Evolutionary conservation across 2,329 filamentous ascomycete species (phyloP), one percentile per base, ranked within the genome.

Genomic region (Zopfia rhizophila): DNA sequence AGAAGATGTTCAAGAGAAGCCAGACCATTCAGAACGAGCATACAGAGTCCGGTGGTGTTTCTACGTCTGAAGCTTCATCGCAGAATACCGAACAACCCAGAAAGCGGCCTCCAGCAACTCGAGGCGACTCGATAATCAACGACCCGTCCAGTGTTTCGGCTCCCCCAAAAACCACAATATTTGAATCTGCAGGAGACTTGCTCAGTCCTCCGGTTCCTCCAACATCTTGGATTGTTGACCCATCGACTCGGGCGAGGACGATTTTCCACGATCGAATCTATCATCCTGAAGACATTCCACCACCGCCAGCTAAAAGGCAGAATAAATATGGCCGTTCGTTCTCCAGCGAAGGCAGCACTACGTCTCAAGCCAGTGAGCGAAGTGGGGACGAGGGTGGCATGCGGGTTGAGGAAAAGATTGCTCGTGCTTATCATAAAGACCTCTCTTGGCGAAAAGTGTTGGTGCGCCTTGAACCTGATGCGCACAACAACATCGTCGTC

Each of bases 251-350:
- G 12, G 86, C 91, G 0, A 84, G 91, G 33, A 93, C 93, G 1
- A 99, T 99, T 49, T 97, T 97, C 72, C 94, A 99, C 70, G 94
- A 99, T 69, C 87, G 94, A 8, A 84, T 99, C 12, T 99, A 99
- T 66, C 91, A 96, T 61, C 92, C 94, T 0, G 83, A 88, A 30
- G 94, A 99, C 64, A 97, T 99, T 24, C 94, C 94, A 1, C 85
- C 88, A 1, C 90, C 91, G 7, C 88, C 89, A 1, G 72, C 58
- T 56, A 81, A 65, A 69, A 77, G 57, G 16, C 63, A 47, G 29
- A 60, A 55, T 11, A 44, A 53, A 33, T 47, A 63, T 25, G 60
- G 53, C 2, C 72, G 71, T 5, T 69, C 65, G 0, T 72, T 74
- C 40, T 77, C 72, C 13, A 68, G 61, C 27, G 73, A 74, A 1